These are phyloP conservation scores for Podospora pseudocomata DNA, from an alignment of 495 filamentous ascomycete genomes.

Conservation along the genomic window DNA sequence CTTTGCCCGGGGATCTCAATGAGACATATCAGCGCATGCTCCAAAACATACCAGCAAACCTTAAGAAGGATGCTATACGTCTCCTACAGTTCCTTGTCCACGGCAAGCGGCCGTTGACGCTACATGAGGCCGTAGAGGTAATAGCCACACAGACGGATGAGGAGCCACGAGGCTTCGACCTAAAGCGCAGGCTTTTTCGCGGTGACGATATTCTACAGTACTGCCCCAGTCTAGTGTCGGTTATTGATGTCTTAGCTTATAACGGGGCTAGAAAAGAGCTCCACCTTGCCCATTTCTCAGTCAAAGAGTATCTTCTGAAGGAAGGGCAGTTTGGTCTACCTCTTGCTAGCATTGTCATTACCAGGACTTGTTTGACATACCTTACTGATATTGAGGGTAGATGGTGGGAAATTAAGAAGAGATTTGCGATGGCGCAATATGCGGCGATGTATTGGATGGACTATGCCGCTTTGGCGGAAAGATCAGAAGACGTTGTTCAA, in stretches of 20 bases:
- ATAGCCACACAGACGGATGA: constrained; percentile 22
- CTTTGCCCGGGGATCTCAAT: constrained; percentile 34
- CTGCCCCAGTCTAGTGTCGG: too few species aligned
- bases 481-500: neutral
- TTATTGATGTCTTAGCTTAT: too few species aligned
- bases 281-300: too few species aligned
- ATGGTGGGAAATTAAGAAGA: neutral
- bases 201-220: too few species aligned
- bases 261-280: too few species aligned
- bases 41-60: constrained; percentile 16
- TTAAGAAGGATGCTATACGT: constrained; percentile 19
- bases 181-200: constrained; percentile 19
- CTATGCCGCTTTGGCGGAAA: neutral
- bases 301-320: too few species aligned
- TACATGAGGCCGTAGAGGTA: constrained; percentile 31
- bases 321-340: too few species aligned
- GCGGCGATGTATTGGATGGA: neutral
- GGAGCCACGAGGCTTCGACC: constrained; percentile 19
- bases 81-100: constrained; percentile 35
- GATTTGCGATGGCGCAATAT: neutral
- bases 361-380: too few species aligned
- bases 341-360: too few species aligned
- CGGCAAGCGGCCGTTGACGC: constrained; percentile 26
- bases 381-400: neutral
- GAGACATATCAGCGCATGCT: constrained; percentile 42